Evolutionary conservation across 75 land plant species (phyloP), one percentile per base, ranked within the genome.

Genomic region (Larix kaempferi): DNA sequence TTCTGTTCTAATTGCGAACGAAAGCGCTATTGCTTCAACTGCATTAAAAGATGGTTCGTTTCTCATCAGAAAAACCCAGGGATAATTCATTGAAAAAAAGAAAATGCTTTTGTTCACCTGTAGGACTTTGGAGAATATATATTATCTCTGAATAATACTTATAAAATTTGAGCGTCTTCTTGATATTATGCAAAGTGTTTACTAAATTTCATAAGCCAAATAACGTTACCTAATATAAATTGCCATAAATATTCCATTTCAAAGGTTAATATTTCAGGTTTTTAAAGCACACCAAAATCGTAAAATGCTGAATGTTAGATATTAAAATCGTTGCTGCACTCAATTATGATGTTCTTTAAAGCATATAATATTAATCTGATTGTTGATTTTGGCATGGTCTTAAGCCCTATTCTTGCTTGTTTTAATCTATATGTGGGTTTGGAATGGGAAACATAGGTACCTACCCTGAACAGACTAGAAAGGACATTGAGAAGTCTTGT

Each of bases 1-100:
- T 41, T 79, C 55, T 95, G 98, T 85, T 57, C 27, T 5, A 82
- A 77, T 3, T 95, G 98, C 74, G 81, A 63, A 16, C 79, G 75
- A 57, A 95, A 94, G 79, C 85, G 98, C 22, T 94, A 77, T 71
- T 95, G 98, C 71, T 15, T 81, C 29, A 83, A 87, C 13, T 95
- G 98, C 59, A 77, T 89, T 21, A 76, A 29, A 0, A 82, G 63
- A n/a, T 95, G 98, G 98, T 93, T 80, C 26, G 65, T 26, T 13
- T 57, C 52, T 15, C 13, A 52, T 65, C 27, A n/a, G 14, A 0
- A 6, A 14, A 35, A 73, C 27, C 17, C 10, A 25, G 39, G 69
- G 37, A 49, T 49, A 49, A 49, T 49, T 49, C 10, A 49, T 10
- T 49, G 54, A 1, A 49, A 49, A 49, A 49, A 49, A 10, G 54